Evolutionary conservation across 345 rosid genomes (phyloP).

Genomic region (Microthlaspi erraticum): DNA sequence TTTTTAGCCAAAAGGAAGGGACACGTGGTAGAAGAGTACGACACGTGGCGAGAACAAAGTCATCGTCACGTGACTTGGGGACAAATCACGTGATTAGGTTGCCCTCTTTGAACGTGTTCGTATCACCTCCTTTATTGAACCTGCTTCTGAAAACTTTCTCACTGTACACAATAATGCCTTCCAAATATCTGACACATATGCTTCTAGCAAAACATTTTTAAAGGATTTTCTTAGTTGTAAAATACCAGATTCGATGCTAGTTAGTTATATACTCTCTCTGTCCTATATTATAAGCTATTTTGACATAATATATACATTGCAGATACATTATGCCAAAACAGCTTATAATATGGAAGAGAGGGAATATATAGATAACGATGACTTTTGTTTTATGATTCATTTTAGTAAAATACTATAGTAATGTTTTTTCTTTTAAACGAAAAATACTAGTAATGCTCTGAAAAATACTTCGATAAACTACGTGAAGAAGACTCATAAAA

Average conservation of each 20-base stretch:
- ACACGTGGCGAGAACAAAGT: slow-evolving; percentile 15
- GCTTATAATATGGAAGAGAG: too few species aligned
- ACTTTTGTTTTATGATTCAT: background rate
- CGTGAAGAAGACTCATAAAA: background rate
- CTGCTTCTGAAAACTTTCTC: slow-evolving; percentile 29
- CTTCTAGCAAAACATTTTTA: background rate
- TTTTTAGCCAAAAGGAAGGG: slow-evolving; percentile 17
- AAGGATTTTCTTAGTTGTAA: background rate
- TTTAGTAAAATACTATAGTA: background rate
- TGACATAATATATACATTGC: too few species aligned
- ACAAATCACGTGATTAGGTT: slow-evolving; percentile 45
- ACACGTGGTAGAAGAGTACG: slow-evolving; percentile 13
- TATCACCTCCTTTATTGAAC: slow-evolving; percentile 27
- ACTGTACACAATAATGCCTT: slow-evolving; percentile 30
- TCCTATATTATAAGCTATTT: too few species aligned
- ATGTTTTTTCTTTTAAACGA: background rate
- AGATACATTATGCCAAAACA: too few species aligned
- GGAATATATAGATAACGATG: background rate
- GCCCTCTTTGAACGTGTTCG: slow-evolving; percentile 35
- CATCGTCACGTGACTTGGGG: slow-evolving; percentile 31
- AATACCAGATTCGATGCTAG: slow-evolving; percentile 17
- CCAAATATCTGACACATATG: slow-evolving; percentile 30
- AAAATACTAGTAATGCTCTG: background rate
- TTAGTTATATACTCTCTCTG: background rate
- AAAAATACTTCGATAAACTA: background rate